phyloP scores from a whole-genome alignment of 2,329 filamentous ascomycete genomes.

The Pseudogymnoascus sp. region DNA sequence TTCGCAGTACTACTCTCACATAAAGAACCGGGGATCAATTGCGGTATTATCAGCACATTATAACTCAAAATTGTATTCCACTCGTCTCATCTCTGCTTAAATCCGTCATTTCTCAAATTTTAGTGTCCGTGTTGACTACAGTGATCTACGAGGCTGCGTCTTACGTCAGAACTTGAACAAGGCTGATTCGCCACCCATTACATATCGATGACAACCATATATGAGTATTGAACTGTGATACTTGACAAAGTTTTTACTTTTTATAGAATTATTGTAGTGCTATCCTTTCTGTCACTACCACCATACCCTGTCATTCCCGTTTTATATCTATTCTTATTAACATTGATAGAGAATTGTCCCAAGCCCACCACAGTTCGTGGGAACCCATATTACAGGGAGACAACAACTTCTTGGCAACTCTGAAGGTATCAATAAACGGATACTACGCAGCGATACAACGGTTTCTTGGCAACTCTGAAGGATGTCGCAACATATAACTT shows the following conservation, averaged over 20 bases:
- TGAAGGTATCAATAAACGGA: not conserved
- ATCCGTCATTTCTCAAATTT: not conserved
- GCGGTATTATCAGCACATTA: not conserved
- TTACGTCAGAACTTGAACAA: not conserved
- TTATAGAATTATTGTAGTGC: not conserved
- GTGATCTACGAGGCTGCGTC: not conserved
- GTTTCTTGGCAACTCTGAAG: not conserved
- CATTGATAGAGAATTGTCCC: not conserved
- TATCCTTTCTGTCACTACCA: not conserved
- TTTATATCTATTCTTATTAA: not conserved
- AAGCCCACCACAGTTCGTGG: not conserved
- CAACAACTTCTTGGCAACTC: too few relatives aligned
- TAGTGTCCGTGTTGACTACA: not conserved
- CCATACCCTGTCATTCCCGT: not conserved
- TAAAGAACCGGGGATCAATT: not conserved
- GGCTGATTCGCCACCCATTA: conserved; percentile 3
- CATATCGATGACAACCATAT: conserved; percentile 7
- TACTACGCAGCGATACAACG: not conserved
- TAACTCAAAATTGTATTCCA: not conserved
- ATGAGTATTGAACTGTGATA: not conserved
- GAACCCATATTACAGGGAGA: too few relatives aligned
- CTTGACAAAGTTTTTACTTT: not conserved
- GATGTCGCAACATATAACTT: not conserved
- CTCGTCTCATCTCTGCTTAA: not conserved
- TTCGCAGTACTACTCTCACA: not conserved